Percentiles rank a stretch among this genome's conserved stretches.
Evolutionary conservation across 257 asterid species (phyloP).

Genomic region (Gynochthodes officinalis): DNA sequence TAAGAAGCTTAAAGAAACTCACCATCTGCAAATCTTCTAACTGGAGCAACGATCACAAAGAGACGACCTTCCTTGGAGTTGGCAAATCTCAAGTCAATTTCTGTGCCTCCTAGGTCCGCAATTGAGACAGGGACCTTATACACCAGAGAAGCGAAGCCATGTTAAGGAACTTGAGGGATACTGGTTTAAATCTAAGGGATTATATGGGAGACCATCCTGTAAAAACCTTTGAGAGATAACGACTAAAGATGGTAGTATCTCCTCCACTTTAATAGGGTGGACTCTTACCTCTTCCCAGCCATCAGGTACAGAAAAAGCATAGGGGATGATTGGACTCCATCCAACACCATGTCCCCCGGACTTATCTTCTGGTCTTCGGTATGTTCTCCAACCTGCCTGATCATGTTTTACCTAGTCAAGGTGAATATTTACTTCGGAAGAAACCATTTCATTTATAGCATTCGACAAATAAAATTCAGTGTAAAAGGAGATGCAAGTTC

Average conservation of each 20-base stretch:
- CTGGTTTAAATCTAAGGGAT: not conserved
- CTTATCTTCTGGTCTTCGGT: conserved; percentile 88
- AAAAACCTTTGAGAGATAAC: not conserved
- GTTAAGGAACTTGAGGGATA: conserved; percentile 9
- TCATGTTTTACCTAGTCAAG: conserved; percentile 42
- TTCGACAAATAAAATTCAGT: not conserved
- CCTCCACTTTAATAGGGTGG: not conserved
- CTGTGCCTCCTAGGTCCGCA: conserved; percentile 97
- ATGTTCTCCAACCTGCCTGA: conserved; percentile 99
- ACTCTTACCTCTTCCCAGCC: conserved; percentile 78
- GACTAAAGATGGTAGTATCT: not conserved
- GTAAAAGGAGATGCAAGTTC: not conserved
- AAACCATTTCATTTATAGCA: not conserved
- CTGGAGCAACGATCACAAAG: conserved; percentile 86
- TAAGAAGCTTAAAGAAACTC: conserved; percentile 21
- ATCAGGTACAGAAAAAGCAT: conserved; percentile 68
- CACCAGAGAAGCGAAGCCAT: not conserved
- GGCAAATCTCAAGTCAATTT: conserved; percentile 86
- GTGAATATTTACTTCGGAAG: conserved; percentile 20
- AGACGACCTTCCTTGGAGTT: conserved; percentile 79
- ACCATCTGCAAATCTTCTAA: conserved; percentile 79
- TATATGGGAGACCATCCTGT: not conserved
- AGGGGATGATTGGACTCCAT: conserved; percentile 96
- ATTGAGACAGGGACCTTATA: conserved; percentile 93
- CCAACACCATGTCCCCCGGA: conserved; percentile 99